These are phyloP conservation scores for Monosporascus sp. DNA, from an alignment of 2,329 filamentous ascomycete genomes.

Conservation along the genomic window DNA sequence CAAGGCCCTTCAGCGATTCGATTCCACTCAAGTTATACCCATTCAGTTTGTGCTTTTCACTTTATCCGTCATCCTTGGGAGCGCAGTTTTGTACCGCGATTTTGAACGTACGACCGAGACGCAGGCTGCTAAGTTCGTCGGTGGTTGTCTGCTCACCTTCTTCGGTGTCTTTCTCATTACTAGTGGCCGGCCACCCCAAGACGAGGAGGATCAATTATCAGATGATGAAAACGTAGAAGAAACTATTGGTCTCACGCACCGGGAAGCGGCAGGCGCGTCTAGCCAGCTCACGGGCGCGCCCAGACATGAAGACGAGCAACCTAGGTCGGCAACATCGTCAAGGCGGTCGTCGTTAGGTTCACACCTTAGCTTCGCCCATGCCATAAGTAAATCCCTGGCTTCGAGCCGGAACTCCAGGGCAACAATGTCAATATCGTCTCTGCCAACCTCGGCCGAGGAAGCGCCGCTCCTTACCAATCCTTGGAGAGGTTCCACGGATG, in stretches of 20 bases:
- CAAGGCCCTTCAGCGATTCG: slow-evolving; percentile 79
- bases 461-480: slow-evolving; percentile 38
- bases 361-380: slow-evolving; percentile 38
- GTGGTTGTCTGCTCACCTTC: slow-evolving; percentile 88
- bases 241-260: slow-evolving; percentile 52
- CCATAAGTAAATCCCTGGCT: slow-evolving; percentile 31
- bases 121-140: slow-evolving; percentile 78
- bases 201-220: slow-evolving; percentile 53
- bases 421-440: slow-evolving; percentile 23
- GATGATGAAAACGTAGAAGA: slow-evolving; percentile 58
- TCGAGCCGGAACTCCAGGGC: slow-evolving; percentile 29
- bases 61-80: slow-evolving; percentile 89
- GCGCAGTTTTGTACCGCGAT: slow-evolving; percentile 87
- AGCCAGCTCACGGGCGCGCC: slow-evolving; percentile 17
- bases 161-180: slow-evolving; percentile 97
- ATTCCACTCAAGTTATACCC: slow-evolving; percentile 96
- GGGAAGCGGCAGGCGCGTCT: slow-evolving; percentile 34
- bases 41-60: slow-evolving; percentile 98
- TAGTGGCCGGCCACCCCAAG: slow-evolving; percentile 62
- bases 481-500: slow-evolving; percentile 35
- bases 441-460: slow-evolving; percentile 29
- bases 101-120: slow-evolving; percentile 76
- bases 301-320: slow-evolving; percentile 9
- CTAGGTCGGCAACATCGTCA: slow-evolving; percentile 26
- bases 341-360: slow-evolving; percentile 46